Percentiles rank a stretch among this genome's conserved stretches.
These are phyloP conservation scores for Pontederia crassipes DNA, from an alignment of 176 grass and related monocot genomes.

Conservation along the genomic window DNA sequence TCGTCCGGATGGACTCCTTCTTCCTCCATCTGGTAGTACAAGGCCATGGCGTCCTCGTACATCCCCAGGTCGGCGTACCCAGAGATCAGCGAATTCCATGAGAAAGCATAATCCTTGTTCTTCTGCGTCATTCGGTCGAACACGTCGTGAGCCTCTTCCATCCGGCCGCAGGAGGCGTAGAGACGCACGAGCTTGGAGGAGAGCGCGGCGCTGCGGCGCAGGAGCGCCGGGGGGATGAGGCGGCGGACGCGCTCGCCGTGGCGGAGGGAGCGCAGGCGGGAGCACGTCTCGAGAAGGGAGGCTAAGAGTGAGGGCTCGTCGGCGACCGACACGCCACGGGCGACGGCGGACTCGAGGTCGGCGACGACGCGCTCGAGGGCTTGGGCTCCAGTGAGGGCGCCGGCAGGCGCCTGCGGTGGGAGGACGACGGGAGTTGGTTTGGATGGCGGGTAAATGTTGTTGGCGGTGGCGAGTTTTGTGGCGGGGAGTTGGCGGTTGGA, in stretches of 20 bases:
- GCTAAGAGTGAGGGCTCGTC: slow-evolving; percentile 25
- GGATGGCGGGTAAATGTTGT: no score
- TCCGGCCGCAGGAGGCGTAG: slow-evolving; percentile 31
- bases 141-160: slow-evolving; percentile 50
- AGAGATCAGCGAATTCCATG: slow-evolving; percentile 56
- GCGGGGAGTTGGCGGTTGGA: no score
- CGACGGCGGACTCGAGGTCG: slow-evolving; percentile 39
- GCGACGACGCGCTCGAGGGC: slow-evolving; percentile 33
- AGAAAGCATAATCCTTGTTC: slow-evolving; percentile 18
- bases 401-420: neutral
- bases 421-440: slow-evolving; percentile 21
- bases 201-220: slow-evolving; percentile 29
- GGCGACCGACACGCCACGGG: slow-evolving; percentile 23
- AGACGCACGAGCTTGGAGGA: slow-evolving; percentile 29
- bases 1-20: slow-evolving; percentile 35
- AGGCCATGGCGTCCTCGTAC: slow-evolving; percentile 49
- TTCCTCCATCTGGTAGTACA: slow-evolving; percentile 74
- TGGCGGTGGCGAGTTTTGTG: no score
- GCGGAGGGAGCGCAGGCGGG: slow-evolving; percentile 8
- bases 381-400: slow-evolving; percentile 13
- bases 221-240: slow-evolving; percentile 34
- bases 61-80: slow-evolving; percentile 34
- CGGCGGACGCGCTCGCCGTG: slow-evolving; percentile 20
- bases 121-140: slow-evolving; percentile 44
- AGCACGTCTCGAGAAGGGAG: slow-evolving; percentile 29